Percentiles rank a stretch among this genome's conserved stretches.
phyloP scores from a whole-genome alignment of 441 rosid genomes.

The Monsonia emarginata region DNA sequence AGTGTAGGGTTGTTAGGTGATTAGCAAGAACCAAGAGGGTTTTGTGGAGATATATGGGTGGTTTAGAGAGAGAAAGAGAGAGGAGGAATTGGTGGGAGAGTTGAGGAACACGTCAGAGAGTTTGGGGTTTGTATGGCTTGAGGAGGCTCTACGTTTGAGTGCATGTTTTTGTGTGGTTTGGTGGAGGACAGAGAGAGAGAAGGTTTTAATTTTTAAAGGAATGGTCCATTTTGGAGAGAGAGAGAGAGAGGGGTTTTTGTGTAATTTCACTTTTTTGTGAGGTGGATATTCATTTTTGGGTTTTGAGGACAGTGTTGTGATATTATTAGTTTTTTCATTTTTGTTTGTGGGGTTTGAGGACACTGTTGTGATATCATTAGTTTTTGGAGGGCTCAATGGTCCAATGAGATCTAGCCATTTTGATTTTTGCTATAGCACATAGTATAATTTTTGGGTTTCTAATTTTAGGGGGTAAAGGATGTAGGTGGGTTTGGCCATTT shows the following conservation, averaged over 20 bases:
- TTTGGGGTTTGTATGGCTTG: background rate
- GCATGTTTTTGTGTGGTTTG: background rate
- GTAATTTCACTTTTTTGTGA: no score
- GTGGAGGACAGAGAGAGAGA: background rate
- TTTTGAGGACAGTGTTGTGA: background rate
- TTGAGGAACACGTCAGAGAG: no score
- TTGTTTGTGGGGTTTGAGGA: no score
- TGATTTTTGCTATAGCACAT: background rate
- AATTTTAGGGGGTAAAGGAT: no score
- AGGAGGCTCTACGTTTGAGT: background rate
- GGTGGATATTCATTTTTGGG: background rate
- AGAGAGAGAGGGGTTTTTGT: no score
- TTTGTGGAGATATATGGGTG: no score
- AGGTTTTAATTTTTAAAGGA: background rate
- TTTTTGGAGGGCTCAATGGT: background rate
- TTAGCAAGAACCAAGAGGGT: no score
- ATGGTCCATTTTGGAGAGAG: background rate
- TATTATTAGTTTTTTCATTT: background rate
- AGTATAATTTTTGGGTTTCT: background rate
- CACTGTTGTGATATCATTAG: no score
- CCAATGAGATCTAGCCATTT: background rate
- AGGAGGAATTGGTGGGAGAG: no score
- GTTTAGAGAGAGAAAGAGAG: no score
- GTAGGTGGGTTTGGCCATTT: no score
- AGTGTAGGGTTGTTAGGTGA: no score